Evolutionary conservation across 2,329 filamentous ascomycete species (phyloP), one percentile per base, ranked within the genome.

Genomic region (Hirsutella rhossiliensis): DNA sequence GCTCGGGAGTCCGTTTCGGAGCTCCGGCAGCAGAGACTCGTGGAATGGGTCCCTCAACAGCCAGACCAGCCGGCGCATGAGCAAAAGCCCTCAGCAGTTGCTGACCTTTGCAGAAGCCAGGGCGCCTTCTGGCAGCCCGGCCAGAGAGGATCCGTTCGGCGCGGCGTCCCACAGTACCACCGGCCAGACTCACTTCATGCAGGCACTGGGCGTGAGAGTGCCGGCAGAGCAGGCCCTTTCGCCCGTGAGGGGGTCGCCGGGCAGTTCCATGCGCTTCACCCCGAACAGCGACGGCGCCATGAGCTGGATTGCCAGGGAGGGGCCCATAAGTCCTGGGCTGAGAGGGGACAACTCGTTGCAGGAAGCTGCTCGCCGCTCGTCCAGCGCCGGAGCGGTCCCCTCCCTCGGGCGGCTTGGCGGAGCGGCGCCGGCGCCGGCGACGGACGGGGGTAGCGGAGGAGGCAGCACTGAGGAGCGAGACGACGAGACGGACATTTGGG

Each of bases 401-500:
- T 27, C 23, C 23, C 9, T 9, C 23, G 23, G 5, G 23, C 23
- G 9, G 23, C 23, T 27, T 9, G 23, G n/a, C n/a, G n/a, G n/a
- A n/a, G n/a, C n/a, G n/a, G n/a, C n/a, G n/a, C n/a, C 23, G 23
- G 6, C 23, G 23, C 5, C 23, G 9, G 6, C 23, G 9, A 7
- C 9, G 3, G 23, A 3, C 5, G 23, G 9, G 23, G 23, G 9
- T 27, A 9, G 23, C 23, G 42, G 31, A 28, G 43, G 50, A 11
- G 48, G 44, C 15, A 42, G 45, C 2, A 29, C 30, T 8, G 49
- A 50, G 12, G 49, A 45, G 11, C 43, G 40, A 23, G 64, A 64
- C 23, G 68, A 70, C n/a, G 66, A 68, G 4, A 70, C 69, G 11
- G 62, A 79, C 49, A 65, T 80, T 11, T 80, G 75, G 75, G 75